Evolutionary conservation across 805 yeast species (phyloP).

Genomic region (Scheffersomyces coipomensis): DNA sequence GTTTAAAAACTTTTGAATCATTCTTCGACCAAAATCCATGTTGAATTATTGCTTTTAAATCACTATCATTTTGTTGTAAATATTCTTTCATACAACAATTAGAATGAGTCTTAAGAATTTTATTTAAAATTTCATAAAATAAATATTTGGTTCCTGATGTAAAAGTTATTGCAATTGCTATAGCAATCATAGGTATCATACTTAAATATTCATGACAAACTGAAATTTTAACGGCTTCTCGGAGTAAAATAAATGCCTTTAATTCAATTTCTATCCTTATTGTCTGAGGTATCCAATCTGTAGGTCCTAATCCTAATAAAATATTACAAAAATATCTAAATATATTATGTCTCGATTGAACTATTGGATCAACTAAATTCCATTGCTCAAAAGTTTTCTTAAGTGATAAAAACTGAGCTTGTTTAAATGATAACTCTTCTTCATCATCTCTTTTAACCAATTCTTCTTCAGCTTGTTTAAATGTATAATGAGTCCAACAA

Average conservation of each 20-base stretch:
- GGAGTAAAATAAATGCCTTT: constrained; percentile 10
- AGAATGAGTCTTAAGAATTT: constrained; percentile 22
- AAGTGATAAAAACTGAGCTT: constrained; percentile 10
- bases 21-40: constrained; percentile 31
- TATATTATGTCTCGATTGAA: constrained; percentile 25
- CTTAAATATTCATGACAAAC: constrained; percentile 29
- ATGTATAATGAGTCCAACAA: constrained; percentile 47
- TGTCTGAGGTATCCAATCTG: neutral
- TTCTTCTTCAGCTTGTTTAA: constrained; percentile 5
- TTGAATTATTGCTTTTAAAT: constrained; percentile 29
- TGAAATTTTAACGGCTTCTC: constrained; percentile 12
- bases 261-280: constrained; percentile 9
- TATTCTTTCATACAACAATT: constrained; percentile 35
- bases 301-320: constrained; percentile 22
- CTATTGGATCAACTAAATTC: constrained; percentile 27
- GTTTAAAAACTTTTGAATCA: constrained; percentile 15
- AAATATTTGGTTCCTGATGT: constrained; percentile 12
- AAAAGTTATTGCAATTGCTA: constrained; percentile 27
- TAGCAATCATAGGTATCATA: constrained; percentile 31
- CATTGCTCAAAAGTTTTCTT: constrained; percentile 25
- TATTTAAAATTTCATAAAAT: constrained; percentile 23
- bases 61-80: constrained; percentile 17
- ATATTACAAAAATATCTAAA: constrained; percentile 34
- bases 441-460: constrained; percentile 1
- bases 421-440: neutral